A percentile compares a stretch with the other conserved stretches of the same genome.
phyloP scores from a whole-genome alignment of 768 basidiomycete species.

The Nevesoporus exiguus region DNA sequence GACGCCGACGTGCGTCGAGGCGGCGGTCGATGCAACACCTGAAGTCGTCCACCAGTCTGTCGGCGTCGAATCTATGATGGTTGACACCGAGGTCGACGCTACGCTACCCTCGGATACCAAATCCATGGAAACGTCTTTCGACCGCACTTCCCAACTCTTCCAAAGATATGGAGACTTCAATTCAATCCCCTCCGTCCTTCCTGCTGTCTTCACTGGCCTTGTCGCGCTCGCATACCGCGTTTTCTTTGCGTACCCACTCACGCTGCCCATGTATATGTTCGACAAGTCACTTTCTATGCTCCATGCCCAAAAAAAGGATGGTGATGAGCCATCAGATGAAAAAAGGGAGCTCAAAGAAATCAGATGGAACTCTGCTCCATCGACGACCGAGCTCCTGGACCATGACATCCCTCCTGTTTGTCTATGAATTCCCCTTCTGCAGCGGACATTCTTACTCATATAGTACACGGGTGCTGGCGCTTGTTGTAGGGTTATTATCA shows the following conservation, averaged over 20 bases:
- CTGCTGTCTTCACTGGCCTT: constrained; percentile 33
- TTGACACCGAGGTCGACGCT: constrained; percentile 36
- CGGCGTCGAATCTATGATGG: constrained; percentile 25
- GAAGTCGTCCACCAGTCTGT: constrained; percentile 32
- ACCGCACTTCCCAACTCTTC: constrained; percentile 21
- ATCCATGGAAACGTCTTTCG: constrained; percentile 22
- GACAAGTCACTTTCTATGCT: constrained; percentile 36
- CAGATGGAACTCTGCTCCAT: constrained; percentile 23
- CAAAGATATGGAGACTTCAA: constrained; percentile 27
- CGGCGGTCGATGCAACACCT: constrained; percentile 44
- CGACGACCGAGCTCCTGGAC: constrained; percentile 28
- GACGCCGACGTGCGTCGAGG: constrained; percentile 43
- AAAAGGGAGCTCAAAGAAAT: constrained; percentile 29
- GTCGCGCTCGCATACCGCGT: constrained; percentile 47
- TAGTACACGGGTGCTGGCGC: constrained; percentile 45
- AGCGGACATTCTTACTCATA: constrained; percentile 39
- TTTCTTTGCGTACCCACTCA: constrained; percentile 48
- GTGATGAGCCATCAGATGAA: constrained; percentile 26
- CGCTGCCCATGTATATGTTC: constrained; percentile 42
- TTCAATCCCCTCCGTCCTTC: constrained; percentile 30
- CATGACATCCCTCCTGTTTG: constrained; percentile 44
- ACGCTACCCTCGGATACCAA: constrained; percentile 19
- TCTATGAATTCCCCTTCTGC: constrained; percentile 44
- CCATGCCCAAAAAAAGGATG: constrained; percentile 29
- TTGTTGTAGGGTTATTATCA: constrained; percentile 42